phyloP scores from a whole-genome alignment of 768 basidiomycete species.

The Boletus subparvulus region DNA sequence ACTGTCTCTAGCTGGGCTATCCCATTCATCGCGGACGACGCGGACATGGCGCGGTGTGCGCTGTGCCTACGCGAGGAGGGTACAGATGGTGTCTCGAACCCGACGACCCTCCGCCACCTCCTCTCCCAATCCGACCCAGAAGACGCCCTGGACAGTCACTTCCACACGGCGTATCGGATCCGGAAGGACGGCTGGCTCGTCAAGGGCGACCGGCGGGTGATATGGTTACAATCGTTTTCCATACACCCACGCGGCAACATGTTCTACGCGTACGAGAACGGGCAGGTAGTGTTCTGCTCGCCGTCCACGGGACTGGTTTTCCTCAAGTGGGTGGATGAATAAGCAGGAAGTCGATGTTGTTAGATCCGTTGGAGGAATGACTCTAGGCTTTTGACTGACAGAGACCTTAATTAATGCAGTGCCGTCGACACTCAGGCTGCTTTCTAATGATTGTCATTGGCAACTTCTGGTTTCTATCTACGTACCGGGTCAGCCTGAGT shows the following conservation, averaged over 20 bases:
- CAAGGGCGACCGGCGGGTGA: slow-evolving; percentile 14
- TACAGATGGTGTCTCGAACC: not conserved
- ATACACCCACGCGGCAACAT: slow-evolving; percentile 1
- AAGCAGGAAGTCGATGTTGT: not conserved
- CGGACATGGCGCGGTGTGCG: not conserved
- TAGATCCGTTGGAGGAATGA: no score
- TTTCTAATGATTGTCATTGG: no score
- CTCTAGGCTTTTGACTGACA: no score
- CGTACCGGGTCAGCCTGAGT: no score
- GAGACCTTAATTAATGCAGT: no score
- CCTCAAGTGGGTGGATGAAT: slow-evolving; percentile 1
- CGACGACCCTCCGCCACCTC: not conserved
- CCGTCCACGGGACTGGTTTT: not conserved
- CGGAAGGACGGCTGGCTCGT: slow-evolving; percentile 24
- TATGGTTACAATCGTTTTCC: slow-evolving; percentile 8
- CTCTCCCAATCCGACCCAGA: slow-evolving; percentile 8
- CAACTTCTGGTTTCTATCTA: no score
- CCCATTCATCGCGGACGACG: not conserved
- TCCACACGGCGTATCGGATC: slow-evolving; percentile 12
- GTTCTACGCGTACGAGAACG: slow-evolving; percentile 11
- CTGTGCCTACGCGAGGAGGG: not conserved
- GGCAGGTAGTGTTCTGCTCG: not conserved
- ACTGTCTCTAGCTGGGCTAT: slow-evolving; percentile 6
- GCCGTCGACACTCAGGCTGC: no score
- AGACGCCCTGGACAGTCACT: slow-evolving; percentile 3